phyloP scores from a whole-genome alignment of 805 yeast species.

The Vanderwaltozyma tropicalis region DNA sequence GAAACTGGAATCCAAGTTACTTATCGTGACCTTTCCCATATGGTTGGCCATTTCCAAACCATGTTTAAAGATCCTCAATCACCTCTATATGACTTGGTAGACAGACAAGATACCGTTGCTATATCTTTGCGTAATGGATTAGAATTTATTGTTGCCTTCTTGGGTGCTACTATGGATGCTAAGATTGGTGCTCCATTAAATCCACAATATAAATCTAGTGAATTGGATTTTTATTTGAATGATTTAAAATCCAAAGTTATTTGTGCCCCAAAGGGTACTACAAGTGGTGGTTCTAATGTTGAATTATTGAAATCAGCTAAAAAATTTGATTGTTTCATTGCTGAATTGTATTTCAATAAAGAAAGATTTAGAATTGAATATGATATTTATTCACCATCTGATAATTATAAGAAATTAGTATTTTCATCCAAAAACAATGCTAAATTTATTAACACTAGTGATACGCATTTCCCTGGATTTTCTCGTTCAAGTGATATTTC shows the following conservation, averaged over 20 bases:
- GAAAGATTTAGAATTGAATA: conserved; percentile 35
- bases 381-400: conserved; percentile 23
- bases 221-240: conserved; percentile 53
- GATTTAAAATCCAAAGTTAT: conserved; percentile 50
- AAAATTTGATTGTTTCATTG: conserved; percentile 37
- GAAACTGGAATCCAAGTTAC: conserved; percentile 35
- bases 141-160: conserved; percentile 46
- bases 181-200: conserved; percentile 62
- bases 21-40: conserved; percentile 35
- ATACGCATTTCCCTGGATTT: conserved; percentile 31
- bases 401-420: conserved; percentile 16
- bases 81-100: conserved; percentile 30
- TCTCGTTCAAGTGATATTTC: conserved; percentile 47
- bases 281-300: conserved; percentile 16
- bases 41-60: conserved; percentile 41
- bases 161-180: conserved; percentile 46
- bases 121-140: conserved; percentile 52
- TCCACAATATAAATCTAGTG: conserved; percentile 48
- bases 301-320: conserved; percentile 44
- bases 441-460: conserved; percentile 22
- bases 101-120: conserved; percentile 40
- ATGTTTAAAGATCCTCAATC: conserved; percentile 34
- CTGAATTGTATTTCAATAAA: conserved; percentile 41
- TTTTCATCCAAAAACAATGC: conserved; percentile 24
- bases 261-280: conserved; percentile 46